phyloP scores from a whole-genome alignment of 129 eudicot genomes.

The Sambucus nigra region DNA sequence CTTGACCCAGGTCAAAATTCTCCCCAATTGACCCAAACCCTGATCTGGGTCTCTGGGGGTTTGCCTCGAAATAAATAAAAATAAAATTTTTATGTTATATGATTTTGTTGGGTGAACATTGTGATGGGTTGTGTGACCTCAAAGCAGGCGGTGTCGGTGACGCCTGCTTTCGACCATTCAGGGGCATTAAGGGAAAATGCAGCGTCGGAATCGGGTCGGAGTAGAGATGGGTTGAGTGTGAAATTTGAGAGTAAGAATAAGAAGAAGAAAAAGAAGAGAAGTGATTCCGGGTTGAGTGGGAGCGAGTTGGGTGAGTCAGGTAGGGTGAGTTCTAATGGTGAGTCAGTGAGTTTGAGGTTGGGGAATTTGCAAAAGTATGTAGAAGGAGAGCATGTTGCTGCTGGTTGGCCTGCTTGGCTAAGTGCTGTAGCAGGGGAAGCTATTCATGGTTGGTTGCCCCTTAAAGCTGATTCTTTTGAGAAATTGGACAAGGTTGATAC shows the following conservation, averaged over 20 bases:
- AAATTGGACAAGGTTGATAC: constrained; percentile 63
- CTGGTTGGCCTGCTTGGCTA: constrained; percentile 99
- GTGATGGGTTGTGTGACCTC: constrained; percentile 86
- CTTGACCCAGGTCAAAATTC: constrained; percentile 26
- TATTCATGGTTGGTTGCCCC: constrained; percentile 84
- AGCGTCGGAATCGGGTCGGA: constrained; percentile 50
- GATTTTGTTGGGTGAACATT: constrained; percentile 2
- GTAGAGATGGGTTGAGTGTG: constrained; percentile 35
- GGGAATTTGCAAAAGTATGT: constrained; percentile 61
- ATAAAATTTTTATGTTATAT: not conserved
- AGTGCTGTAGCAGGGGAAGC: constrained; percentile 86
- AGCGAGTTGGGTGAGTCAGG: constrained; percentile 76
- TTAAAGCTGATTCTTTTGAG: constrained; percentile 68
- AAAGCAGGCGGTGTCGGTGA: constrained; percentile 75
- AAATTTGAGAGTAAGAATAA: constrained; percentile 37
- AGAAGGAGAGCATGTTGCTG: constrained; percentile 74
- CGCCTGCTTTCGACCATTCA: constrained; percentile 74
- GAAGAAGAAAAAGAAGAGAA: constrained; percentile 43
- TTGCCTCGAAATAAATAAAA: constrained; percentile 11
- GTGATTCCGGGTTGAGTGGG: constrained; percentile 50
- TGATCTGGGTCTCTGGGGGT: constrained; percentile 36
- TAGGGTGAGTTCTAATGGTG: constrained; percentile 50
- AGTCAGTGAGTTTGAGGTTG: constrained; percentile 80
- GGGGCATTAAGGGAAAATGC: constrained; percentile 54
- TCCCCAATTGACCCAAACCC: constrained; percentile 8